Conservation (phyloP, 768 basidiomycete species). For the Panus rudis region DNA sequence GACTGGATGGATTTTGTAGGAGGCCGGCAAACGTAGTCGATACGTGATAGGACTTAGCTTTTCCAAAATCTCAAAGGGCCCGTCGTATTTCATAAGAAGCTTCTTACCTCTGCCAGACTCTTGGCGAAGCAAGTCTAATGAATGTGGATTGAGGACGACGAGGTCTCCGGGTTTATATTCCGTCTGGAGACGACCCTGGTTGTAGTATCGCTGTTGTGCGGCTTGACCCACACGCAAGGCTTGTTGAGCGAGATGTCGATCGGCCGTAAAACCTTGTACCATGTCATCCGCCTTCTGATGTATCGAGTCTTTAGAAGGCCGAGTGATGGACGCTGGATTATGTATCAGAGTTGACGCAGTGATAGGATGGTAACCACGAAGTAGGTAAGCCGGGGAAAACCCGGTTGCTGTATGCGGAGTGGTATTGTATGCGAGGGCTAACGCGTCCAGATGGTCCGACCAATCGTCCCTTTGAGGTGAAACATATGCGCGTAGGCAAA, state of each 20-base stretch:
- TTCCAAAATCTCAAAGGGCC: slow-evolving; percentile 24
- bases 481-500: not conserved
- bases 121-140: not conserved
- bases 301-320: not conserved
- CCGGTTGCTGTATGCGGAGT: not conserved
- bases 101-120: slow-evolving; percentile 14
- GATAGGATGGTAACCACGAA: not conserved
- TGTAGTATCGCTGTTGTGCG: slow-evolving; percentile 9
- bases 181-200: slow-evolving; percentile 3
- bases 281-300: not conserved
- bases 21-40: slow-evolving; percentile 21
- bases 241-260: not conserved
- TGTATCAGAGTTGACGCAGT: not conserved
- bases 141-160: slow-evolving; percentile 11
- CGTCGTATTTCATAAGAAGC: slow-evolving; percentile 20
- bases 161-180: slow-evolving; percentile 26
- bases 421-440: slow-evolving; percentile 1
- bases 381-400: not conserved
- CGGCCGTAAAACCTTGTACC: not conserved
- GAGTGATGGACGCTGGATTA: not conserved
- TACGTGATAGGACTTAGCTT: slow-evolving; percentile 25
- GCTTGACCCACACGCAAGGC: not conserved
- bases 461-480: not conserved
- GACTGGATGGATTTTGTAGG: slow-evolving; percentile 26
- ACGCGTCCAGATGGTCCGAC: not conserved